Evolutionary conservation across 2,329 filamentous ascomycete species (phyloP).

Genomic region (Penicillium sp.): DNA sequence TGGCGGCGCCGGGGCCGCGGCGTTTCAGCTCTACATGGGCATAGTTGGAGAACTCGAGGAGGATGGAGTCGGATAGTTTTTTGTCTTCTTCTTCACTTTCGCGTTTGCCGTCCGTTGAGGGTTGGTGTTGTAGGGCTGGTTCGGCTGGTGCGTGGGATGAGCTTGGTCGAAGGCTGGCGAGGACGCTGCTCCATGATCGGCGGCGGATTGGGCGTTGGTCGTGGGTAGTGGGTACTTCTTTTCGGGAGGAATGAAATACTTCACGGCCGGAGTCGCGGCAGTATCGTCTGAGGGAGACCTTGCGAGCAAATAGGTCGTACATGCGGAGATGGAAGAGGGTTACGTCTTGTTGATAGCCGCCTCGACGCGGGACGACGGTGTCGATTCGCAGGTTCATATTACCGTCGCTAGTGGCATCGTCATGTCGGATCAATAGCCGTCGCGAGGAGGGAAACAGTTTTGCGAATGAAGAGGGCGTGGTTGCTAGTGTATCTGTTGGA

Average conservation of each 20-base stretch:
- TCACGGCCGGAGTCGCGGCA: constrained; percentile 89
- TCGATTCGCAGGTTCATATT: constrained; percentile 96
- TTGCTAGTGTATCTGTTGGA: constrained; percentile 63
- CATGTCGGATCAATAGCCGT: constrained; percentile 76
- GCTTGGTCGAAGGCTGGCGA: constrained; percentile 53
- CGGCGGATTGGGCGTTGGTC: constrained; percentile 50
- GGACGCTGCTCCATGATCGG: constrained; percentile 56
- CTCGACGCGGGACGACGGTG: constrained; percentile 59
- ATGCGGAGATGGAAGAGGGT: constrained; percentile 91
- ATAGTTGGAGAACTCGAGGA: constrained; percentile 96
- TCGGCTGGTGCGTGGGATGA: constrained; percentile 45
- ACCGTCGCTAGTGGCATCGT: constrained; percentile 82
- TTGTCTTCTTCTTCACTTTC: neutral
- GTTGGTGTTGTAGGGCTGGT: constrained; percentile 49
- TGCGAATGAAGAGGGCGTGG: constrained; percentile 75
- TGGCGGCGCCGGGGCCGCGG: constrained; percentile 59
- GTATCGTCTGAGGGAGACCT: constrained; percentile 88
- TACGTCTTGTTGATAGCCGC: constrained; percentile 57
- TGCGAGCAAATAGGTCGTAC: constrained; percentile 78
- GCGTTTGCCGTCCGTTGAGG: constrained; percentile 47
- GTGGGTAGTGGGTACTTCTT: constrained; percentile 52
- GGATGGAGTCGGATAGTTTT: constrained; percentile 68
- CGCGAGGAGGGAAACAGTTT: constrained; percentile 80
- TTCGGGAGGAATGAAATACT: constrained; percentile 77
- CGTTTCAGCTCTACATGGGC: constrained; percentile 80